A percentile compares a stretch with the other conserved stretches of the same genome.
phyloP scores from a whole-genome alignment of 2,329 filamentous ascomycete species.

The Penicillium nordicum region DNA sequence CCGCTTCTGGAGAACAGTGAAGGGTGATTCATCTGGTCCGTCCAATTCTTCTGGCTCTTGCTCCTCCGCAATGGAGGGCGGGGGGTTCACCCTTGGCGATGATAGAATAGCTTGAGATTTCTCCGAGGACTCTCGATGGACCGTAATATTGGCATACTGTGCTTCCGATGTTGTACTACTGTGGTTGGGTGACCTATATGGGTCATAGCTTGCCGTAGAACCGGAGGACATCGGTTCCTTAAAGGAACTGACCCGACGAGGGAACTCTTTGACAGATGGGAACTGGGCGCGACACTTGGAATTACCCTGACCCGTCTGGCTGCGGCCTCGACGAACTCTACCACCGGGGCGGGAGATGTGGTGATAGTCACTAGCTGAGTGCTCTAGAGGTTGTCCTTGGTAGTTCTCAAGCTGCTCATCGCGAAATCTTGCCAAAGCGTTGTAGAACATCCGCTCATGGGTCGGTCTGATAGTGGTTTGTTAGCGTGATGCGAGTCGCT shows the following conservation, averaged over 20 bases:
- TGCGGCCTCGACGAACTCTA: slow-evolving; percentile 35
- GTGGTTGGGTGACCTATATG: slow-evolving; percentile 68
- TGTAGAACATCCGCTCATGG: slow-evolving; percentile 92
- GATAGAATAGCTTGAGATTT: not conserved
- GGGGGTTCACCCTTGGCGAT: slow-evolving; percentile 11
- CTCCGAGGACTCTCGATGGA: slow-evolving; percentile 54
- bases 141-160: slow-evolving; percentile 64
- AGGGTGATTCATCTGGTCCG: slow-evolving; percentile 27
- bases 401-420: slow-evolving; percentile 87
- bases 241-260: slow-evolving; percentile 48
- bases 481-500: not conserved
- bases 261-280: slow-evolving; percentile 55
- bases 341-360: slow-evolving; percentile 54
- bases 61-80: slow-evolving; percentile 22
- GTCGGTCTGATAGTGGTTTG: slow-evolving; percentile 58
- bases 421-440: slow-evolving; percentile 74
- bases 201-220: slow-evolving; percentile 70
- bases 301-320: slow-evolving; percentile 20
- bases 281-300: slow-evolving; percentile 52
- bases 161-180: slow-evolving; percentile 49
- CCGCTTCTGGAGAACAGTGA: slow-evolving; percentile 32
- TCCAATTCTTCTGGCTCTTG: slow-evolving; percentile 17
- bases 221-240: slow-evolving; percentile 45
- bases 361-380: slow-evolving; percentile 89
- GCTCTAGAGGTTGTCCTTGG: slow-evolving; percentile 67